Evolutionary conservation across 2,329 filamentous ascomycete species (phyloP).

Genomic region (Tothia fuscella): DNA sequence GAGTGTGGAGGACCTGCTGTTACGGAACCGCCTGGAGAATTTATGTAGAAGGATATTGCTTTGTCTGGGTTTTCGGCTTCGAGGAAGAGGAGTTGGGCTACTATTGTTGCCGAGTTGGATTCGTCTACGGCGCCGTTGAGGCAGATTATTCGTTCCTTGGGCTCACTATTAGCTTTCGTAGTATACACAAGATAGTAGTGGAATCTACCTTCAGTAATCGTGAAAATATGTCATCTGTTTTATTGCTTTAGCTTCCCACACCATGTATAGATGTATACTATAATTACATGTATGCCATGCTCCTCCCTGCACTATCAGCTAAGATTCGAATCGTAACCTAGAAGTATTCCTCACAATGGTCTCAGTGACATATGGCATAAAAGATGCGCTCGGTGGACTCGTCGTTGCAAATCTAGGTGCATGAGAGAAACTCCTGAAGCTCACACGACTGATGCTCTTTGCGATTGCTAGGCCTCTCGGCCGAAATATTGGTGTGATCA

Average conservation of each 20-base stretch:
- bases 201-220: constrained; percentile 29
- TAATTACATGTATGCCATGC: constrained; percentile 36
- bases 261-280: background rate
- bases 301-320: constrained; percentile 32
- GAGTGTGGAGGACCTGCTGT: constrained; percentile 49
- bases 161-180: constrained; percentile 6
- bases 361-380: constrained; percentile 36
- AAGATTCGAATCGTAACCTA: constrained; percentile 1
- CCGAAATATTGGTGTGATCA: too few species aligned
- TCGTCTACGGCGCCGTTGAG: constrained; percentile 89
- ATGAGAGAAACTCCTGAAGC: too few species aligned
- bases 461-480: too few species aligned
- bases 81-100: constrained; percentile 92
- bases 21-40: constrained; percentile 87
- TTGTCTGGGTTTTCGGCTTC: constrained; percentile 94
- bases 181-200: background rate
- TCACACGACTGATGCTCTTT: too few species aligned
- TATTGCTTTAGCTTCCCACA: constrained; percentile 2
- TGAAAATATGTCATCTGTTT: constrained; percentile 32
- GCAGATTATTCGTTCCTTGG: constrained; percentile 80
- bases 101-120: constrained; percentile 80
- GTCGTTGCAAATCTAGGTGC: too few species aligned
- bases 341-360: constrained; percentile 27
- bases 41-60: constrained; percentile 95
- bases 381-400: too few species aligned